Base-by-base conservation (phyloP, 768 basidiomycete genomes). In the Pulveroboletus ravenelii region DNA sequence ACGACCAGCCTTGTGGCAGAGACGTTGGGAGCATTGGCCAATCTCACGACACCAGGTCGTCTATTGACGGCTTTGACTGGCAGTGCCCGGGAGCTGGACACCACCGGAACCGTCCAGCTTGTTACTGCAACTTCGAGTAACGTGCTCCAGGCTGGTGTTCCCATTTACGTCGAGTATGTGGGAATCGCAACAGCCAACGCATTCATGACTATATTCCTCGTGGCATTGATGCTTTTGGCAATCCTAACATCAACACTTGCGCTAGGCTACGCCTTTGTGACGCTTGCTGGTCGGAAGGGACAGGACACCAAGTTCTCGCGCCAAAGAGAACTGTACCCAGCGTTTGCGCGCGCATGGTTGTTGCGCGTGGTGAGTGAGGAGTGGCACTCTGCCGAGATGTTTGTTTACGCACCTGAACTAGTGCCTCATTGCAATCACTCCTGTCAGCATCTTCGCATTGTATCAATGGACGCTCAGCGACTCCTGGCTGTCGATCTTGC, bases 381-480 rank as follows among this genome's bases (percentile, higher is more conserved):
- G 9, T 30, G 27, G 20, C 17, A 31, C 52, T 36, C 41, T 39
- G 20, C 29, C 20, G 51, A 20, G 50, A 43, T 43, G 17, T 36
- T 8, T 32, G 6, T 41, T 59, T 10, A 56, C 25, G 35, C 30
- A 9, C 10, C 10, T 46, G 12, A 30, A 47, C 13, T 53, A 87
- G 84, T 80, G 75, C 14, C 67, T 93, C n/a, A 67, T 89, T 40
- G 69, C 76, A 23, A 73, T 82, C 56, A 72, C 80, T 44, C 94
- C 94, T 9, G 71, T 92, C 51, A 68, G 82, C 54, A 79, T 87
- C 54, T 90, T 96, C 57, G 74, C 81, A 8, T 79, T 96, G 62
- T 93, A 86, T 66, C 93, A 97, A 66, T 97, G 93, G 90, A 89
- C 88, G 1, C 73, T 93, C 54, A 72, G 80, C 51, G 93, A 97